phyloP scores from a whole-genome alignment of 1,284 basidiomycete genomes.

The Cutaneotrichosporon spelunceum region DNA sequence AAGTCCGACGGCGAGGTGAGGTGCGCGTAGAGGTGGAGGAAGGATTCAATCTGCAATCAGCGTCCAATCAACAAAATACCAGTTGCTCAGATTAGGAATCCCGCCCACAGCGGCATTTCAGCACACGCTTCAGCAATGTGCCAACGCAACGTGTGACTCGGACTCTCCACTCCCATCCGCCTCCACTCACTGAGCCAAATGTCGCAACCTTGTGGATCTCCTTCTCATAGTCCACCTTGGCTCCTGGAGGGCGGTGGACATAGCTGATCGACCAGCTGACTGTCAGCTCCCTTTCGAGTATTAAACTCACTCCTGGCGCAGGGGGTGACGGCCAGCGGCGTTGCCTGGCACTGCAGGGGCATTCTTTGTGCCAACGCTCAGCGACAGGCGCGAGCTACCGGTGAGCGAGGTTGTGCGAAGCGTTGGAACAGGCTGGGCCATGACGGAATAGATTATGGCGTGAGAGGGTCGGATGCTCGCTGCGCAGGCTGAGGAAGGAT shows the following conservation, averaged over 20 bases:
- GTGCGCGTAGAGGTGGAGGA: slow-evolving; percentile 52
- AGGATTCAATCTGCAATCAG: slow-evolving; percentile 49
- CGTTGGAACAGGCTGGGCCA: slow-evolving; percentile 7
- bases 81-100: neutral
- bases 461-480: neutral
- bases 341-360: slow-evolving; percentile 19
- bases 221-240: slow-evolving; percentile 53
- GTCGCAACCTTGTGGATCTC: slow-evolving; percentile 52
- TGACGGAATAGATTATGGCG: neutral
- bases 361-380: slow-evolving; percentile 40
- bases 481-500: neutral
- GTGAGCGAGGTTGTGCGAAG: slow-evolving; percentile 40
- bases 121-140: neutral
- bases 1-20: slow-evolving; percentile 49
- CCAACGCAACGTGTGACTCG: neutral
- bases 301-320: slow-evolving; percentile 47
- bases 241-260: slow-evolving; percentile 50
- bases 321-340: slow-evolving; percentile 41
- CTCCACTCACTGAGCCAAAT: slow-evolving; percentile 52
- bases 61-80: neutral
- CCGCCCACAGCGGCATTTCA: neutral
- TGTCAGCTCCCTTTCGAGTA: neutral
- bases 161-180: slow-evolving; percentile 17
- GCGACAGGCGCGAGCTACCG: slow-evolving; percentile 44
- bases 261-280: slow-evolving; percentile 52